Evolutionary conservation across 257 asterid species (phyloP).

Genomic region (Jasminum sambac): DNA sequence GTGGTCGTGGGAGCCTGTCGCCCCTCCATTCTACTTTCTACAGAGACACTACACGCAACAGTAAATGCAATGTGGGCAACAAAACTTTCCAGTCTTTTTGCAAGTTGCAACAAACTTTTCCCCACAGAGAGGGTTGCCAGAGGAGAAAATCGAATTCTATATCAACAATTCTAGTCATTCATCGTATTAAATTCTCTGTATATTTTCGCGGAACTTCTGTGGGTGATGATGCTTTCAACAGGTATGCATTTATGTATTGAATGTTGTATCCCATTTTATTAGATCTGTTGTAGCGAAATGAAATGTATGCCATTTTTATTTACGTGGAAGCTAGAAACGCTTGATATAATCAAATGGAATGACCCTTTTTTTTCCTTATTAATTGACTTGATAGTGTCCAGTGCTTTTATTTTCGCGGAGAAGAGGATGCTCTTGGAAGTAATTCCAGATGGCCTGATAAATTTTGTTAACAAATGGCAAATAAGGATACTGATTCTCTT

Average conservation of each 20-base stretch:
- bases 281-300: neutral
- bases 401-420: slow-evolving; percentile 31
- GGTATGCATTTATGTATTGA: neutral
- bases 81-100: too few species aligned
- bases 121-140: too few species aligned
- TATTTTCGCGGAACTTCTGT: neutral
- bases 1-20: too few species aligned
- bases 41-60: too few species aligned
- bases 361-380: neutral
- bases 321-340: neutral
- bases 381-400: slow-evolving; percentile 27
- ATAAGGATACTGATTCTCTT: slow-evolving; percentile 29
- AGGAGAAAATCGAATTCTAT: too few species aligned
- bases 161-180: too few species aligned
- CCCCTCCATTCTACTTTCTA: too few species aligned
- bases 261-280: neutral
- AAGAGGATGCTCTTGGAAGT: slow-evolving; percentile 35
- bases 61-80: too few species aligned
- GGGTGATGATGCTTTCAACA: neutral
- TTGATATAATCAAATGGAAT: neutral
- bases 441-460: slow-evolving; percentile 23
- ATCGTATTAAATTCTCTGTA: neutral
- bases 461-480: slow-evolving; percentile 41
- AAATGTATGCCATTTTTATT: neutral
- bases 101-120: too few species aligned